Base-by-base conservation (phyloP, 345 rosid species). In the Durio zibethinus region DNA sequence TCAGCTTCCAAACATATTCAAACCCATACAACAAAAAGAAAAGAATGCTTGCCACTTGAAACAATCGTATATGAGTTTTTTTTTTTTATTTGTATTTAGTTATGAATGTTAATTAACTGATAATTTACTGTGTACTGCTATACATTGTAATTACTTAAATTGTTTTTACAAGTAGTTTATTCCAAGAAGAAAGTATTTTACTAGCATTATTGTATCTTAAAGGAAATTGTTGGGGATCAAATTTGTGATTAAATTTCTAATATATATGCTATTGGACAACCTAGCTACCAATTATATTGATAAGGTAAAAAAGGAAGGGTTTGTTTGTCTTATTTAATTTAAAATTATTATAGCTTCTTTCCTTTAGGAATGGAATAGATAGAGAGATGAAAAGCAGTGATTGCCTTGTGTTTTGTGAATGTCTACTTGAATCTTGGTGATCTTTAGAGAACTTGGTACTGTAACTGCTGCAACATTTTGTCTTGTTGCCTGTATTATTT, bases 401-500 rank as follows among this genome's bases (percentile, higher is more conserved):
- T 79, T 82, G 77, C 62, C 85, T 79, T 75, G 90, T 87, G 88
- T 81, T 87, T 82, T 73, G 82, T 78, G 85, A 80, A 25, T 73
- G 80, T 75, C 73, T 74, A 25, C 56, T 42, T 60, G 56, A 74
- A 59, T 79, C 63, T 59, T 61, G 78, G 43, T 69, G 69, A 59
- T 56, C 60, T 68, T 50, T 20, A 64, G 73, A 47, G 69, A 63
- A 2, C 25, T 20, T 4, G 21, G 67, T 53, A 69, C 61, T 71
- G 76, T 77, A 72, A 63, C 61, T 72, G 64, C 45, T 40, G 25
- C 36, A 38, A 12, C 72, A 27, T 78, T 78, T 82, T 76, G 82
- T 76, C 82, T 59, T 25, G 23, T 82, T 81, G 63, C 48, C 25
- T 75, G 65, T 45, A 75, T 45, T 75, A 45, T 59, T 25, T 43